These are phyloP conservation scores for Mrakia blollopis DNA, from an alignment of 768 basidiomycete species.

Conservation along the genomic window DNA sequence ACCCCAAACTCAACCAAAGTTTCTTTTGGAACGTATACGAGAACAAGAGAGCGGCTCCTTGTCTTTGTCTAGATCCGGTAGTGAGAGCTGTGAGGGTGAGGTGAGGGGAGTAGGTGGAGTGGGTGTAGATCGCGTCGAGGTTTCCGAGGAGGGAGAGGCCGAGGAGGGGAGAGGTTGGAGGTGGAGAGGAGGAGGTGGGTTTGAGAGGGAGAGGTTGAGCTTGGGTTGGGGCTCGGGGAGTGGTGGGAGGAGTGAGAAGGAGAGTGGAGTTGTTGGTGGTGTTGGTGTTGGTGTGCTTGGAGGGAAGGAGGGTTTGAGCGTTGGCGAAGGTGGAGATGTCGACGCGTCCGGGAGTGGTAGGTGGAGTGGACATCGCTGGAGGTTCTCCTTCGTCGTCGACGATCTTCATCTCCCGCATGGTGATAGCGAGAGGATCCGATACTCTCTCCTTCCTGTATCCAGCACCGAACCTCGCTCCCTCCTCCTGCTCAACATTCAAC, in stretches of 20 bases:
- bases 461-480: background rate
- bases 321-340: background rate
- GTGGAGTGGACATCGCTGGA: background rate
- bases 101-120: background rate
- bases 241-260: background rate
- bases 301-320: background rate
- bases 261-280: background rate
- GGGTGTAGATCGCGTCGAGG: slow-evolving; percentile 28
- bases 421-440: no score
- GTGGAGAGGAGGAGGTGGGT: background rate
- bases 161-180: slow-evolving; percentile 23
- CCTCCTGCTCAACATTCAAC: background rate
- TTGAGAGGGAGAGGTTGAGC: background rate
- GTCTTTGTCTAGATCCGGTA: slow-evolving; percentile 73
- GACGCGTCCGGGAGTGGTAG: background rate
- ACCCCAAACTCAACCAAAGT: slow-evolving; percentile 71
- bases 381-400: no score
- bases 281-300: background rate
- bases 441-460: background rate
- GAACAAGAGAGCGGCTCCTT: slow-evolving; percentile 71
- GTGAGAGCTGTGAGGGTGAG: slow-evolving; percentile 61
- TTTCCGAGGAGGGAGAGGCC: slow-evolving; percentile 33
- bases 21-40: slow-evolving; percentile 51
- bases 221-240: background rate
- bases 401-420: no score